Base-by-base conservation (phyloP, 2,329 filamentous ascomycete genomes). In the Mycosphaerelloides madeirae region DNA sequence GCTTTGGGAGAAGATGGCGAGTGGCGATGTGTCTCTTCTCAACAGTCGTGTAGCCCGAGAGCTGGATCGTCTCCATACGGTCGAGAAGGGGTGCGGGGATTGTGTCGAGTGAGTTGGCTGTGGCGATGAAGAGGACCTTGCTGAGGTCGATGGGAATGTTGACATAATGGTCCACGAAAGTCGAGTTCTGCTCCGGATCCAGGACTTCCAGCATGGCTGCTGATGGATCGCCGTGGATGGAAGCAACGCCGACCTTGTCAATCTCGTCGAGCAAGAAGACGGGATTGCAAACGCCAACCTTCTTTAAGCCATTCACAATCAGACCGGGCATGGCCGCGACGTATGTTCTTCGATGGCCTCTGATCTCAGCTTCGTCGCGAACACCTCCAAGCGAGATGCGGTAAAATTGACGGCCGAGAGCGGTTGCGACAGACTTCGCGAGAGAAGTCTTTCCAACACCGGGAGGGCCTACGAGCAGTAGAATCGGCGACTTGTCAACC, bases 251-350 rank as follows among this genome's bases (percentile, higher is more conserved):
- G 50, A 98, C 79, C 75, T 98, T 98, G 74, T 98, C 93, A 56
- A 98, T 96, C 71, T 98, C 93, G 62, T 98, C 93, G 11, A 98
- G 81, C 35, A 98, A 71, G 69, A 98, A 87, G 44, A 98, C 91
- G 0, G 93, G 93, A 62, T 98, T 98, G 2, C 88, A 81, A 15
- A 97, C 91, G 36, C 90, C 91, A 25, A 94, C 91, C 71, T 97
- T 98, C 70, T 93, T 90, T 43, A 98, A 66, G 0, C 91, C 93
- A 64, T 89, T 90, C 22, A 97, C 90, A 47, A 98, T 85, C 43
- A 97, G 75, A 42, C 93, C 93, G 8, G 93, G 93, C 91, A 98
- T 96, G n/a, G 93, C 93, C 16, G 93, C 93, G 46, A 98, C 93
- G 62, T 98, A 98, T 0, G 93, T 98, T 56, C 93, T 79, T 44